Evolutionary conservation across 768 basidiomycete species (phyloP).

Genomic region (Brasilioporus rufonigricans): DNA sequence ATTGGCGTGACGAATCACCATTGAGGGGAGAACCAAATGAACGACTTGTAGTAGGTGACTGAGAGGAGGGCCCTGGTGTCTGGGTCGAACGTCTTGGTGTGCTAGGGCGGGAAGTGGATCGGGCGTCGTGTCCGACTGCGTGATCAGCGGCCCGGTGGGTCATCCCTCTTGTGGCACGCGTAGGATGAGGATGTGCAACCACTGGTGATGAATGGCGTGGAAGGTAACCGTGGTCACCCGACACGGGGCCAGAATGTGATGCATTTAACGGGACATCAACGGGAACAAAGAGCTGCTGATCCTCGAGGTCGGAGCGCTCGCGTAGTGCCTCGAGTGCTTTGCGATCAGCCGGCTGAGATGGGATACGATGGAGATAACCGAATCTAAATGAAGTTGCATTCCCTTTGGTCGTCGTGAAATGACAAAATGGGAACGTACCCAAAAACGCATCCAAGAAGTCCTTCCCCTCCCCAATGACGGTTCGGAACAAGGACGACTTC

Average conservation of each 20-base stretch:
- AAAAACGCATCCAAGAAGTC: conserved; percentile 91
- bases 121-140: conserved; percentile 13
- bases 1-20: conserved; percentile 45
- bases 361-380: conserved; percentile 91
- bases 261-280: conserved; percentile 45
- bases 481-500: conserved; percentile 96
- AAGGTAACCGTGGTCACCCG: conserved; percentile 7
- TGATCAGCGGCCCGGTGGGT: conserved; percentile 15
- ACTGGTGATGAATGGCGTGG: conserved; percentile 11
- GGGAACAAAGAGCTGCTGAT: conserved; percentile 70
- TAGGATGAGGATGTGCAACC: conserved; percentile 32
- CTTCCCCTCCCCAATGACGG: conserved; percentile 96
- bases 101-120: conserved; percentile 25
- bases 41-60: conserved; percentile 31
- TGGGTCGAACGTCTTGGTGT: conserved; percentile 27
- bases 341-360: conserved; percentile 64
- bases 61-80: conserved; percentile 29
- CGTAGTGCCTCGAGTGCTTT: conserved; percentile 55
- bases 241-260: not conserved
- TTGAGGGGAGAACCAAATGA: conserved; percentile 42
- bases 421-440: conserved; percentile 54
- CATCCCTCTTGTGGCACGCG: conserved; percentile 19
- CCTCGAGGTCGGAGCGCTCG: conserved; percentile 53
- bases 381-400: conserved; percentile 48
- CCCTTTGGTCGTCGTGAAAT: not conserved